Evolutionary conservation across 768 basidiomycete species (phyloP), one percentile per base, ranked within the genome.

Genomic region (Collybia nuda): DNA sequence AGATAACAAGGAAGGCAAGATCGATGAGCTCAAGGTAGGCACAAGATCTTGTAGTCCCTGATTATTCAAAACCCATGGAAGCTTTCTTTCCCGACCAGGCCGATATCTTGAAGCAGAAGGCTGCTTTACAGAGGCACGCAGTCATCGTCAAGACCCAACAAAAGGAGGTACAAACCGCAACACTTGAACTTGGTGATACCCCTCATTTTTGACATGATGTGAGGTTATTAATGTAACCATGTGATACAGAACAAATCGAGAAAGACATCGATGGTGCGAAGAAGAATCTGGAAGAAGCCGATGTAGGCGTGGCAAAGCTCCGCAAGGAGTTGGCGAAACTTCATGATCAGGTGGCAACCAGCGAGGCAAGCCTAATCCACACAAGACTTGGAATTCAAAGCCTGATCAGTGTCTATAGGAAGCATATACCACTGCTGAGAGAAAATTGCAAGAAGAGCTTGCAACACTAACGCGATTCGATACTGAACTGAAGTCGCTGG

Each of bases 1-100:
- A 75, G 88, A 95, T 69, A 95, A 99, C 73, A 97, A 97, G 66
- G 97, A 98, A 44, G 93, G 93, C 41, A 98, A 98, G 71, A 89
- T 92, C 48, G 88, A 87, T 15, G 90, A 98, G 64, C 81, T 98
- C 56, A 97, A 95, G 76, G 95, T 90, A 50, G 40, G 73, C 52
- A 40, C 17, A 19, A 14, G 18, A 38, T 41, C 21, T 37, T 26
- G 29, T 28, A 12, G 32, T 4, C 15, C 21, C 4, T 24, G 47
- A 19, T 24, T 32, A 41, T 45, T 48, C 40, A 2, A 24, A 19
- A 17, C 37, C 7, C 17, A 21, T 35, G 37, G 19, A 22, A 18
- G 38, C 32, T 22, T 36, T 26, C 24, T 22, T 11, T 29, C 40
- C 22, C 26, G 18, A 19, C 17, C 60, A 93, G 93, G 80, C 78